Conservation (phyloP, 257 asterid species). For the Solanum gandarillasii region DNA sequence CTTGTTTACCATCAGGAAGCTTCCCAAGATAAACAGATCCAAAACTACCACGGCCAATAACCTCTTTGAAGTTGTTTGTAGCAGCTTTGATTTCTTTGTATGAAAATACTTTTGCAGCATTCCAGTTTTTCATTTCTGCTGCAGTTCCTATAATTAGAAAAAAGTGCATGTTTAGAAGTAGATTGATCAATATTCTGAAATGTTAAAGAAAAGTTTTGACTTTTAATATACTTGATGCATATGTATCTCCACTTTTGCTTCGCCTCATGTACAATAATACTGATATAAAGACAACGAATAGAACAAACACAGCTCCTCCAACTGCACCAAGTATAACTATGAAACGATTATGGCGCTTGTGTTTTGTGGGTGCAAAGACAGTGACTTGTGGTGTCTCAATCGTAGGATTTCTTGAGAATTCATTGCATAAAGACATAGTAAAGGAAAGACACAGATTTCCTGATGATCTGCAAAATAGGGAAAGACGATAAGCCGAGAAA, state of each 20-base stretch:
- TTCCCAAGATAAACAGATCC: constrained; percentile 76
- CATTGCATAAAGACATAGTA: constrained; percentile 46
- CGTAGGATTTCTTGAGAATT: constrained; percentile 33
- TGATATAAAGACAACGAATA: constrained; percentile 29
- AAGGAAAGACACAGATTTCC: constrained; percentile 85
- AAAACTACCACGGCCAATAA: constrained; percentile 84
- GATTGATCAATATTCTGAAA: neutral
- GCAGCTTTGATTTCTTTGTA: constrained; percentile 74
- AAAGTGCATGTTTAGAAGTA: neutral
- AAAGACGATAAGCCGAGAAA: neutral
- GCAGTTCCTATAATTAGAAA: constrained; percentile 22
- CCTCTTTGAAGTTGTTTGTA: constrained; percentile 74
- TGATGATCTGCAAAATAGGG: constrained; percentile 39
- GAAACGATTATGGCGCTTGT: constrained; percentile 33
- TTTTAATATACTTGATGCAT: constrained; percentile 36
- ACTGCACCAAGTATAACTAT: constrained; percentile 39
- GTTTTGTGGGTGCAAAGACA: constrained; percentile 45
- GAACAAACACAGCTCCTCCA: constrained; percentile 49
- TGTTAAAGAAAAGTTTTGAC: neutral
- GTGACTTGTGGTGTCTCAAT: constrained; percentile 77
- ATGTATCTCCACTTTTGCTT: constrained; percentile 22
- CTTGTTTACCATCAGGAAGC: constrained; percentile 58
- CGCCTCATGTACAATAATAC: constrained; percentile 46
- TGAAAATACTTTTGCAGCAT: constrained; percentile 53
- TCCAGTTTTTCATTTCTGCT: constrained; percentile 45